A percentile compares a stretch with the other conserved stretches of the same genome.
Conservation (phyloP, 495 filamentous ascomycete genomes). For the Penicillium samsonianum region DNA sequence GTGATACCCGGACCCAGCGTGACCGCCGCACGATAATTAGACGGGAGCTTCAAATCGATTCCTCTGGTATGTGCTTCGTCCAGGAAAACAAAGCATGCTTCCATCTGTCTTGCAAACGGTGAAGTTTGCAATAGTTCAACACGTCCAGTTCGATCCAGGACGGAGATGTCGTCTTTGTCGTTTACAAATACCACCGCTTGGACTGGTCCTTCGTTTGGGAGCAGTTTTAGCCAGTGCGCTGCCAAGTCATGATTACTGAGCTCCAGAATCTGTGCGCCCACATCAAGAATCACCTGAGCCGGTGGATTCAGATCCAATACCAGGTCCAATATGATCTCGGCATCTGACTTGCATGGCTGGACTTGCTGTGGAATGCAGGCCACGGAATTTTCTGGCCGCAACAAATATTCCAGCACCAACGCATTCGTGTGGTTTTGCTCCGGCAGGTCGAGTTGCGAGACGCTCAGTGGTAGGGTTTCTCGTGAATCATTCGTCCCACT, state of each 20-base stretch:
- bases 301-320: conserved; percentile 41
- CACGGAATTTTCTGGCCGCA: conserved; percentile 56
- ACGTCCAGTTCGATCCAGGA: conserved; percentile 48
- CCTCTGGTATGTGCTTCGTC: conserved; percentile 79
- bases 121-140: conserved; percentile 58
- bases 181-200: conserved; percentile 52
- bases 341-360: conserved; percentile 21
- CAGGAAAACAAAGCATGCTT: conserved; percentile 67
- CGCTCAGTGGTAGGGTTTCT: conserved; percentile 54
- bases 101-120: conserved; percentile 59
- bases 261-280: conserved; percentile 73
- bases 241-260: conserved; percentile 56
- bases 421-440: conserved; percentile 65
- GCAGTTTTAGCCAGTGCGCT: conserved; percentile 14
- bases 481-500: conserved; percentile 73
- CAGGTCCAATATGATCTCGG: conserved; percentile 48
- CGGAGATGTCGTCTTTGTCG: conserved; percentile 44
- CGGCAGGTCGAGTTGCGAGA: conserved; percentile 57
- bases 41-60: conserved; percentile 68
- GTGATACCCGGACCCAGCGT: conserved; percentile 67
- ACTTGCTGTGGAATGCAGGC: conserved; percentile 31
- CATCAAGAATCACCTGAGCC: conserved; percentile 66
- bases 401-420: conserved; percentile 57
- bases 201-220: conserved; percentile 16
- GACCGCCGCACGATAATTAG: conserved; percentile 61